Percentiles rank a stretch among this genome's conserved stretches.
Conservation (phyloP, 208 protist genomes). For the Leishmania amazonensis region DNA sequence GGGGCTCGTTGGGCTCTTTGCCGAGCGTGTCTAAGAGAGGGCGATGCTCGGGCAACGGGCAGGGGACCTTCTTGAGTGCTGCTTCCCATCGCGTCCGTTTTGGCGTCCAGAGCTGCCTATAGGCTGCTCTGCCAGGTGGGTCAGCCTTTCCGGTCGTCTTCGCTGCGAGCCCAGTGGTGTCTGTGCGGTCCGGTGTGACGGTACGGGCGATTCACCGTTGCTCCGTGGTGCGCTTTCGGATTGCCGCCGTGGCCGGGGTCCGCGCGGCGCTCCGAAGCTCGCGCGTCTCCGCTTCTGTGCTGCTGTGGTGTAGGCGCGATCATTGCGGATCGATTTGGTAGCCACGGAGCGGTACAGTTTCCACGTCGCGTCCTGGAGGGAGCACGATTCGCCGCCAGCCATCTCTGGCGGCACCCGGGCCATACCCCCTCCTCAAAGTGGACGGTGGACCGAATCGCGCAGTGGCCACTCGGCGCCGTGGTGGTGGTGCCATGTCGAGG, state of each 20-base stretch:
- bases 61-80: neutral
- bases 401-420: neutral
- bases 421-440: neutral
- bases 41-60: no score
- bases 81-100: neutral
- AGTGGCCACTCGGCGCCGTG: neutral
- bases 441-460: neutral
- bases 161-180: neutral
- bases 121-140: neutral
- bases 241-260: neutral
- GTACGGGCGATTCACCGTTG: no score
- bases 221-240: no score
- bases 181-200: neutral
- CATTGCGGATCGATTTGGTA: no score
- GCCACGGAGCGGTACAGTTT: no score
- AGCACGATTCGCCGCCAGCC: neutral
- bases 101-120: no score
- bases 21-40: neutral
- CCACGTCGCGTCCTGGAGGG: neutral
- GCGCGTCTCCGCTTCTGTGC: neutral
- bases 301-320: neutral
- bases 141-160: neutral
- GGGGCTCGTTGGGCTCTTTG: neutral
- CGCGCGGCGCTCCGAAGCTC: neutral
- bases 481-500: neutral